Evolutionary conservation across 176 grass and related monocot genomes (phyloP), one percentile per base, ranked within the genome.

Genomic region (Oryza meyeriana): DNA sequence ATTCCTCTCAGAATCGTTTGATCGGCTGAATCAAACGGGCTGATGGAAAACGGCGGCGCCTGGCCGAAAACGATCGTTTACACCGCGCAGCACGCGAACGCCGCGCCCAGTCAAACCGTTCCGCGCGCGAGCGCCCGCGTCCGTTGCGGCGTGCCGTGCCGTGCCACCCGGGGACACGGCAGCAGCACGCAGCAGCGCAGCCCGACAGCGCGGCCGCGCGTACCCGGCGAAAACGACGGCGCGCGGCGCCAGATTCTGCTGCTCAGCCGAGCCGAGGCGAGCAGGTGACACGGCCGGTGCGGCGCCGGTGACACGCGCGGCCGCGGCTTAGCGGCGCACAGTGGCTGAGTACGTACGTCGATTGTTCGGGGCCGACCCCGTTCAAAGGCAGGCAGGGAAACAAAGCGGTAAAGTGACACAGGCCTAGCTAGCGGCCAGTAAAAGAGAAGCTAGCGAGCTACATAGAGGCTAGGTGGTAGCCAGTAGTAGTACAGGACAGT

Each of bases 351-450:
- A 16, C 4, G 13, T 52, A 8, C 50, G 55, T 59, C n/a, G 55
- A 4, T 81, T 81, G 62, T 81, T 75, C 50, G 31, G 77, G 84
- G 13, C 69, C 77, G 45, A 86, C 80, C 67, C 63, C 27, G 39
- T 52, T 85, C 75, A 79, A 85, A 79, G 66, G 35, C 61, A 63
- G 20, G 61, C 76, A 34, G 77, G 28, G 18, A 74, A 72, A 29
- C 84, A 85, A 85, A 85, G 75, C 62, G 81, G 14, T 68, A 68
- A 84, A 68, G 72, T 57, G 71, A 55, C 81, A 55, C 71, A 75
- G 41, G 35, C 55, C 35, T 69, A 26, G 44, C 3, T 10, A 3
- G 1, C 4, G 3, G 1, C 5, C 11, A 14, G 35, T 33, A 79
- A 79, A 79, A 66, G 77, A 77, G 72, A 14, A 11, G 55, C 70